phyloP scores from a whole-genome alignment of 345 rosid genomes.

The Murraya koenigii region DNA sequence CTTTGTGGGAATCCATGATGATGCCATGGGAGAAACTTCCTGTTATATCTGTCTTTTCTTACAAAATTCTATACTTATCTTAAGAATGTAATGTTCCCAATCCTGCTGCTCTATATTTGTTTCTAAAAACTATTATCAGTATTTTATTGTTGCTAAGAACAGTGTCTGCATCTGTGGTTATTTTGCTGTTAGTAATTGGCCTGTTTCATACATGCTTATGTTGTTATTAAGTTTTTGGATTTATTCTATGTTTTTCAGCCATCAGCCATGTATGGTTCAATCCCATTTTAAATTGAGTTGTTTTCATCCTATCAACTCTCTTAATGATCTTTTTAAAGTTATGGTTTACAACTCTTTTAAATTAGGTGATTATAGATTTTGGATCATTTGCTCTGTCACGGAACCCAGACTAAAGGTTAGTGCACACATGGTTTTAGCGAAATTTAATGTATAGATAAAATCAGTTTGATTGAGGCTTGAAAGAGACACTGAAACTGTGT shows the following conservation, averaged over 20 bases:
- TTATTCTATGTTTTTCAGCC: neutral
- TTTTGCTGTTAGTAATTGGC: neutral
- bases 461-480: neutral
- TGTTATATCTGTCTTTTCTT: neutral
- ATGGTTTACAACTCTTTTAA: neutral
- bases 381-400: neutral
- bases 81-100: neutral
- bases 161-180: neutral
- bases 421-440: neutral
- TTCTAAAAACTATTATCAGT: neutral
- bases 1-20: neutral
- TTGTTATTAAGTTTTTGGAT: neutral
- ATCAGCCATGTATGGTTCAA: neutral
- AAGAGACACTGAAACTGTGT: neutral
- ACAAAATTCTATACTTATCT: neutral
- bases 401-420: neutral
- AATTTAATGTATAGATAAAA: neutral
- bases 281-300: neutral
- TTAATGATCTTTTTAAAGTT: neutral
- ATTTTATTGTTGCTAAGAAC: neutral
- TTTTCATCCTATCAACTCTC: neutral
- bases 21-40: neutral
- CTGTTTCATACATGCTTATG: neutral
- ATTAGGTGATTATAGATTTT: neutral
- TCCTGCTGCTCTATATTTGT: neutral